These are phyloP conservation scores for Brettanomyces sp. DNA, from an alignment of 805 yeast genomes.

Conservation along the genomic window DNA sequence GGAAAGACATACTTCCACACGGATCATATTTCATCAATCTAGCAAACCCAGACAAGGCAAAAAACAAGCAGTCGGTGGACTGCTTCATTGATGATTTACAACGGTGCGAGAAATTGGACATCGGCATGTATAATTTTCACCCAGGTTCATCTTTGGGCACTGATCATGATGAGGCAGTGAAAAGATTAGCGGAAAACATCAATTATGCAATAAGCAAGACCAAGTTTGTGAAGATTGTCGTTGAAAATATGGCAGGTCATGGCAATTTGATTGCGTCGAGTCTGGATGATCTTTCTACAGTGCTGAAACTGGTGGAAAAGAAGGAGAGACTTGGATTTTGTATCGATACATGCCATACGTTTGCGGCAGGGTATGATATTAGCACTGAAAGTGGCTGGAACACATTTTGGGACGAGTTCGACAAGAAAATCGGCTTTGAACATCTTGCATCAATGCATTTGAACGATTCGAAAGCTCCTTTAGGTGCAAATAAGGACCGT, in stretches of 20 bases:
- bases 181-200: conserved; percentile 67
- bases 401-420: conserved; percentile 71
- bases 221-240: conserved; percentile 69
- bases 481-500: conserved; percentile 81
- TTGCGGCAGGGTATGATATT: conserved; percentile 93
- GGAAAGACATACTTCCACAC: conserved; percentile 81
- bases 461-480: conserved; percentile 92
- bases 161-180: conserved; percentile 48
- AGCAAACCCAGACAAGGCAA: conserved; percentile 81
- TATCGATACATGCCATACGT: conserved; percentile 91
- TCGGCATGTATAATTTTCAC: conserved; percentile 86
- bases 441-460: conserved; percentile 77
- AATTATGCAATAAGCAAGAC: conserved; percentile 74
- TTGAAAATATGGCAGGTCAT: conserved; percentile 98
- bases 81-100: conserved; percentile 79
- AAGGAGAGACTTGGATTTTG: conserved; percentile 90
- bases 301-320: conserved; percentile 71
- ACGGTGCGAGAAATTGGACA: conserved; percentile 76
- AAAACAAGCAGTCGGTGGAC: conserved; percentile 63
- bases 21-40: conserved; percentile 90
- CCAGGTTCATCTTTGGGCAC: conserved; percentile 80
- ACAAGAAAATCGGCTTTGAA: conserved; percentile 60
- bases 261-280: conserved; percentile 82
- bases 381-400: conserved; percentile 47
- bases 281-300: conserved; percentile 63